Conservation (phyloP, 192 early-diverging fungal species). For the Oehlia diaphana region DNA sequence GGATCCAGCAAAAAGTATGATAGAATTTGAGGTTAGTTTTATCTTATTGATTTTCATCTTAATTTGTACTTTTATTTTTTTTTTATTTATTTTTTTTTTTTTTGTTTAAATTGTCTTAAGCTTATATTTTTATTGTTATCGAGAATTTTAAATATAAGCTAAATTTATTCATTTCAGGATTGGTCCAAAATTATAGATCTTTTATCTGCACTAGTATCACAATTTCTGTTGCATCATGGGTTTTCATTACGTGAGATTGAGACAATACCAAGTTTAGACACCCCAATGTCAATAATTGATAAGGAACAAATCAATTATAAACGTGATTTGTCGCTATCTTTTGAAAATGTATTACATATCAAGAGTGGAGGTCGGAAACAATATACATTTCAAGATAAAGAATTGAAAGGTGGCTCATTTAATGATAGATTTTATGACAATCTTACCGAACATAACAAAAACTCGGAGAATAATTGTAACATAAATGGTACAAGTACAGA, state of each 20-base stretch:
- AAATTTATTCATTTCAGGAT: conserved; percentile 22
- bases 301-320: not conserved
- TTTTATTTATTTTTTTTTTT: too few species aligned
- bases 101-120: too few species aligned
- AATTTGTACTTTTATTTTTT: too few species aligned
- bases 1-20: conserved; percentile 55
- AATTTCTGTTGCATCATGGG: conserved; percentile 35
- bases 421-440: not conserved
- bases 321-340: not conserved
- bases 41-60: not conserved
- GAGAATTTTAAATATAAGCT: not conserved
- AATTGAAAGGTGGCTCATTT: conserved; percentile 16
- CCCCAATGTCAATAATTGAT: not conserved
- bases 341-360: conserved; percentile 30
- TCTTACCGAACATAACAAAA: not conserved
- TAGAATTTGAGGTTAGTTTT: conserved; percentile 51
- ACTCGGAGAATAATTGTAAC: not conserved
- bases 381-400: conserved; percentile 17
- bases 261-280: not conserved
- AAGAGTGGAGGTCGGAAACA: conserved; percentile 26
- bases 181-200: conserved; percentile 31
- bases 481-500: not conserved
- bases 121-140: too few species aligned
- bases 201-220: conserved; percentile 26
- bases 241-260: conserved; percentile 8